Conservation (phyloP, 768 basidiomycete genomes). For the Suillus weaverae region DNA sequence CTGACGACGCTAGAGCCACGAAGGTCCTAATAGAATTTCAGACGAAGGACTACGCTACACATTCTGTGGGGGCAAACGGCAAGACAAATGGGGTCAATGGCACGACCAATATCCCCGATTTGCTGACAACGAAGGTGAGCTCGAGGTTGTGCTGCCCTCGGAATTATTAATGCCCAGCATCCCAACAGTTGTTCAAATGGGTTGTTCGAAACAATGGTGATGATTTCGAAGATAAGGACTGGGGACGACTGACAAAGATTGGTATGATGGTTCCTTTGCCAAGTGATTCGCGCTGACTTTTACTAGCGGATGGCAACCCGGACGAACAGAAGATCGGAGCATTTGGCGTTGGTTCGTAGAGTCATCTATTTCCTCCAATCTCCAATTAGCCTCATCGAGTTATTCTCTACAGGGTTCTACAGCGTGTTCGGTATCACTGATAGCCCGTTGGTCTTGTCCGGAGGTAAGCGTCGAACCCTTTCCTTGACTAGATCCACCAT, state of each 20-base stretch:
- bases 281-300: background rate
- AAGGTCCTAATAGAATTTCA: slow-evolving; percentile 39
- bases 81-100: slow-evolving; percentile 5
- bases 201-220: slow-evolving; percentile 49
- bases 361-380: background rate
- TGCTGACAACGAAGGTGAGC: slow-evolving; percentile 7
- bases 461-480: slow-evolving; percentile 10
- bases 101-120: background rate
- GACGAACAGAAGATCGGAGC: slow-evolving; percentile 55
- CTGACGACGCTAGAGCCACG: slow-evolving; percentile 47
- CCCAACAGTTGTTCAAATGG: slow-evolving; percentile 38
- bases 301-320: slow-evolving; percentile 50
- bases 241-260: slow-evolving; percentile 49
- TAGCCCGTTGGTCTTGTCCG: slow-evolving; percentile 27
- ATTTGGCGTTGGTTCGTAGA: slow-evolving; percentile 34
- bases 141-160: background rate
- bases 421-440: slow-evolving; percentile 31
- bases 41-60: slow-evolving; percentile 19
- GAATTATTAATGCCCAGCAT: background rate
- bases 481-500: background rate
- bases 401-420: slow-evolving; percentile 21
- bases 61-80: slow-evolving; percentile 1
- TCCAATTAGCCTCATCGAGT: background rate
- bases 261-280: slow-evolving; percentile 15
- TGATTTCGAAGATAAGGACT: slow-evolving; percentile 46